phyloP scores from a whole-genome alignment of 2,329 filamentous ascomycete species.

The Cladophialophora yegresii region DNA sequence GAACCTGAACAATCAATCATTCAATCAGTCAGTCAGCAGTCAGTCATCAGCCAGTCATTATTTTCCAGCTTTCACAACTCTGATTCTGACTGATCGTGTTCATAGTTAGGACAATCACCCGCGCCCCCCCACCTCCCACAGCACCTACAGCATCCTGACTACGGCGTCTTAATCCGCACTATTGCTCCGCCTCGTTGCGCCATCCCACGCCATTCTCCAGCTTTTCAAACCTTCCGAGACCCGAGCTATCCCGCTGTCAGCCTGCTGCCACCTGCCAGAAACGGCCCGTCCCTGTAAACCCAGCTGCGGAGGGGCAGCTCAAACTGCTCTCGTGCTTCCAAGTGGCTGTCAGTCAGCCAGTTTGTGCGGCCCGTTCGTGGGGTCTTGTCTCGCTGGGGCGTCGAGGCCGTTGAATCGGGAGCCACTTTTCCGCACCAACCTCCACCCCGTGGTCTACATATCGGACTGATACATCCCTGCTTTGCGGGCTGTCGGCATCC shows the following conservation, averaged over 20 bases:
- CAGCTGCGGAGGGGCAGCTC: not conserved
- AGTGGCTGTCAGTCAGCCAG: not conserved
- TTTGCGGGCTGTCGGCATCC: not conserved
- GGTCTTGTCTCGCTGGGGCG: not conserved
- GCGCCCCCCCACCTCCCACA: not conserved
- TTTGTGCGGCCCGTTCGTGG: not conserved
- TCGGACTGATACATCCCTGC: not conserved
- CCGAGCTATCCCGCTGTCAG: constrained; percentile 11
- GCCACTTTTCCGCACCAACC: constrained; percentile 10
- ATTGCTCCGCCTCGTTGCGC: constrained; percentile 19
- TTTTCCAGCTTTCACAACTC: not conserved
- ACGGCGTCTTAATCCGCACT: constrained; percentile 6
- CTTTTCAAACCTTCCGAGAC: constrained; percentile 15
- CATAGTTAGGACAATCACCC: not conserved
- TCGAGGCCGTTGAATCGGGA: not conserved
- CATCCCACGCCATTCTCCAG: constrained; percentile 21
- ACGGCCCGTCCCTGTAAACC: constrained; percentile 11
- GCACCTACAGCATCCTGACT: constrained; percentile 6
- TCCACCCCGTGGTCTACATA: not conserved
- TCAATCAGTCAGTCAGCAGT: not conserved
- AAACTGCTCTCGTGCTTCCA: constrained; percentile 6
- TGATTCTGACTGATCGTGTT: not conserved
- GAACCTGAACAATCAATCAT: not conserved
- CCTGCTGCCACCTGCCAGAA: constrained; percentile 20
- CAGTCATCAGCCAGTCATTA: too few relatives aligned